Evolutionary conservation across 129 eudicot genomes (phyloP).

Genomic region (Flaveria linearis): DNA sequence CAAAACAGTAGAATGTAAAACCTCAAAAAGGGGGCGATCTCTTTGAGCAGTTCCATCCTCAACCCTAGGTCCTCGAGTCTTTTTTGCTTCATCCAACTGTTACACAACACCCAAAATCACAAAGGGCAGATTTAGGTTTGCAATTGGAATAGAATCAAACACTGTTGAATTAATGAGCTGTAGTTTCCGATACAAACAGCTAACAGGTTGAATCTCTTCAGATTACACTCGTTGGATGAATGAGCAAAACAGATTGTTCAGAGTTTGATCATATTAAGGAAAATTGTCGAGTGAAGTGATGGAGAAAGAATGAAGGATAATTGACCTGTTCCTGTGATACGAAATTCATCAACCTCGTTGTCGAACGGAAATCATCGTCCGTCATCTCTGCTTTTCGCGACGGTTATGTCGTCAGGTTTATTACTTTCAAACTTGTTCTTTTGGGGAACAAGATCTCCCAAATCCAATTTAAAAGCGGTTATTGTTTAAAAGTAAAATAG

Average conservation of each 20-base stretch:
- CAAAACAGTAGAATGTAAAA: background rate
- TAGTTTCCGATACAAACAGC: conserved; percentile 5
- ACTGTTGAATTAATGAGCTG: background rate
- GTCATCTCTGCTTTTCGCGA: conserved; percentile 40
- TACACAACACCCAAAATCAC: conserved; percentile 5
- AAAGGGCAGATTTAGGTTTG: background rate
- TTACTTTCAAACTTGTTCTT: background rate
- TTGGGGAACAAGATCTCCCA: background rate
- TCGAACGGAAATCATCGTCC: conserved; percentile 56
- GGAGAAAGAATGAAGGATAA: background rate
- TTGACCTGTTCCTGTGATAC: conserved; percentile 82
- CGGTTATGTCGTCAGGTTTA: background rate
- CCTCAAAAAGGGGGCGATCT: conserved; percentile 93
- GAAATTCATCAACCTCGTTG: conserved; percentile 73
- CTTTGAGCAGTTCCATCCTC: conserved; percentile 97
- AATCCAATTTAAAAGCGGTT: background rate
- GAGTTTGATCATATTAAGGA: background rate
- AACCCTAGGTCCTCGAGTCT: conserved; percentile 74
- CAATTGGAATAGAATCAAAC: background rate
- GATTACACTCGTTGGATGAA: background rate
- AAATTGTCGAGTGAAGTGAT: background rate
- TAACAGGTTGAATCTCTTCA: background rate
- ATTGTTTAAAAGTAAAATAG: no score
- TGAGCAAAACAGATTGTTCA: background rate
- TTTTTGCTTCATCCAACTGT: conserved; percentile 82